phyloP scores from a whole-genome alignment of 805 yeast genomes.

The Wickerhamiella vanderwaltii region DNA sequence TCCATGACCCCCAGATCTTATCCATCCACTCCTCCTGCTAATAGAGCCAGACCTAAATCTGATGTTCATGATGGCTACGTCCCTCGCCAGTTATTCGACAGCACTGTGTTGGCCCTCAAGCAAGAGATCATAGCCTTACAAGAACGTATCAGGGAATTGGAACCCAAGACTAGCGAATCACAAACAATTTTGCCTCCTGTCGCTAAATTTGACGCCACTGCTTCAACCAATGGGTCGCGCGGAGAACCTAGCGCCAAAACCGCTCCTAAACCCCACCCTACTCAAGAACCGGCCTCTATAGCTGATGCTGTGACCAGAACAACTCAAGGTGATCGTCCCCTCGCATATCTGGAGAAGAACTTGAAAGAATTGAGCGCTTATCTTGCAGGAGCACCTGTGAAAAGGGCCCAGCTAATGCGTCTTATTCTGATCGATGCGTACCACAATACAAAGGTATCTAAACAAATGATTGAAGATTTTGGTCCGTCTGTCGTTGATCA shows the following conservation, averaged over 20 bases:
- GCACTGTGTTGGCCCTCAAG: not conserved
- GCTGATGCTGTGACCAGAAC: conserved; percentile 8
- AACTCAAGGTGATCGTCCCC: conserved; percentile 5
- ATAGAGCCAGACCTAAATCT: not conserved
- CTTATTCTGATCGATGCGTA: conserved; percentile 12
- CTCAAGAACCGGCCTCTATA: conserved; percentile 3
- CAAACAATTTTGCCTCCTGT: not conserved
- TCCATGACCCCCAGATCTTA: not conserved
- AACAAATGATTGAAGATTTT: not conserved
- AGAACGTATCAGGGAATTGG: not conserved
- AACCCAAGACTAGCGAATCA: not conserved
- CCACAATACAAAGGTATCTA: conserved; percentile 10
- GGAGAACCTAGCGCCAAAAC: not conserved
- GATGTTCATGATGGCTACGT: not conserved
- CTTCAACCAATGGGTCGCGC: not conserved
- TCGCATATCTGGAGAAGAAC: conserved; percentile 3
- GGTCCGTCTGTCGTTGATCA: conserved; percentile 10
- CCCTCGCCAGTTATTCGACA: not conserved
- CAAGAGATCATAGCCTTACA: conserved; percentile 1
- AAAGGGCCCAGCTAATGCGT: conserved; percentile 10
- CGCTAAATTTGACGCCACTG: not conserved
- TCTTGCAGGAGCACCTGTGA: conserved; percentile 3
- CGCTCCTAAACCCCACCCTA: not conserved
- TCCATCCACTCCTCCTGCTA: not conserved
- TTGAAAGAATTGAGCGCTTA: conserved; percentile 6